Percentiles rank a stretch among this genome's conserved stretches.
phyloP scores from a whole-genome alignment of 352 stramenopile genomes.

The Phytophthora cactorum region DNA sequence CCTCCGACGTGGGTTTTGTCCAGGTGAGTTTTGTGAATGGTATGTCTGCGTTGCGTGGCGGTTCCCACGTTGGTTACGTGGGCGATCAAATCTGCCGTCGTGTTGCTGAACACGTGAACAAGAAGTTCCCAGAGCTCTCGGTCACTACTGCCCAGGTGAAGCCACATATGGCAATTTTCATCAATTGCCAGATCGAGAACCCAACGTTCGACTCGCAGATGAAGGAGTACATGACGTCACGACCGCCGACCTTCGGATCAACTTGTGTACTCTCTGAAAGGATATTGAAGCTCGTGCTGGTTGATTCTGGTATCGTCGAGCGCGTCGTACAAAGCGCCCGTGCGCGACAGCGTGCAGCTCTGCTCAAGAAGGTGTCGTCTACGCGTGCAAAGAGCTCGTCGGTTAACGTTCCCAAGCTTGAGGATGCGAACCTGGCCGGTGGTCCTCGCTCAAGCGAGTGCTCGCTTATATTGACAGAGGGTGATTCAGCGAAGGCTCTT shows the following conservation, averaged over 20 bases:
- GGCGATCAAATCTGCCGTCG: constrained; percentile 80
- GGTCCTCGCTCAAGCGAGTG: constrained; percentile 92
- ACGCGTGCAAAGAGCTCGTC: constrained; percentile 65
- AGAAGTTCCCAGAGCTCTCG: constrained; percentile 94
- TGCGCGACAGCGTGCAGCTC: constrained; percentile 93
- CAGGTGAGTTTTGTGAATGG: constrained; percentile 99
- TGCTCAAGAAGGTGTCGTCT: constrained; percentile 92
- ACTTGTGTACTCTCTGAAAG: constrained; percentile 93
- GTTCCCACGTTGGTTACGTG: constrained; percentile 95
- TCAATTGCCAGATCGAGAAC: constrained; percentile 99
- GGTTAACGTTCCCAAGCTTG: constrained; percentile 97
- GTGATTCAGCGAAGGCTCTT: constrained; percentile 99
- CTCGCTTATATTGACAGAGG: constrained; percentile 99
- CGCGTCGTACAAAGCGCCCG: constrained; percentile 92
- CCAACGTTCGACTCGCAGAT: constrained; percentile 99
- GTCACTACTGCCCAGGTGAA: constrained; percentile 96
- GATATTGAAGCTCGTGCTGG: constrained; percentile 95
- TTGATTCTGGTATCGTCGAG: constrained; percentile 96
- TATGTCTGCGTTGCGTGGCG: constrained; percentile 97
- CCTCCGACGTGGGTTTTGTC: constrained; percentile 92
- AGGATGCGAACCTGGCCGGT: constrained; percentile 98
- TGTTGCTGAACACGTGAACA: constrained; percentile 96
- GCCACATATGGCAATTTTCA: constrained; percentile 98
- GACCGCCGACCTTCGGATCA: constrained; percentile 86
- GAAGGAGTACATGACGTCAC: constrained; percentile 98